These are phyloP conservation scores for Stenogyne calaminthoides DNA, from an alignment of 305 asterid species.

Conservation along the genomic window DNA sequence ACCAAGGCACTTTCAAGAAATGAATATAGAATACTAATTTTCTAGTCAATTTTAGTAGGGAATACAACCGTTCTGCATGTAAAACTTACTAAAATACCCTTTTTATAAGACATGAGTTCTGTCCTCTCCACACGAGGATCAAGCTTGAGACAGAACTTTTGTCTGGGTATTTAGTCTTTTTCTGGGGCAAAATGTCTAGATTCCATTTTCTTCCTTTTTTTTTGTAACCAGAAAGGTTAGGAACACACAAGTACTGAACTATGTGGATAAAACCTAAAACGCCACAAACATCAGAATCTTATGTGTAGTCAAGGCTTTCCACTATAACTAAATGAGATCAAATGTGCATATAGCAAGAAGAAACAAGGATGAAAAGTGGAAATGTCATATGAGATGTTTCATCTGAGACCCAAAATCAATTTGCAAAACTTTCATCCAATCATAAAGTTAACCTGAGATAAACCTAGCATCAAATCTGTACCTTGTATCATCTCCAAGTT, in stretches of 20 bases:
- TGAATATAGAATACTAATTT: neutral
- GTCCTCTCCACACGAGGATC: neutral
- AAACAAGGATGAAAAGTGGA: neutral
- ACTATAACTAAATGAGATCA: neutral
- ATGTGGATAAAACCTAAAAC: neutral
- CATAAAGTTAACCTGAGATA: neutral
- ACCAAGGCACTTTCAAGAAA: neutral
- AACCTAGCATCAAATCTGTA: constrained; percentile 23
- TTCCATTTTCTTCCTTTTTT: neutral
- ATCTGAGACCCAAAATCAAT: neutral
- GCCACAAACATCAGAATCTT: neutral
- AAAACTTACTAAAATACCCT: neutral
- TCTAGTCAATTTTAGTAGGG: neutral
- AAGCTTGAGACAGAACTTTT: neutral
- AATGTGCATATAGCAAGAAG: neutral
- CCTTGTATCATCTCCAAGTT: constrained; percentile 66
- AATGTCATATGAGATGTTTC: neutral
- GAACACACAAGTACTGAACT: neutral
- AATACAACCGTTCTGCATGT: neutral
- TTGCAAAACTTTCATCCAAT: neutral
- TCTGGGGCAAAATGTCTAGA: neutral
- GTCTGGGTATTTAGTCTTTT: neutral
- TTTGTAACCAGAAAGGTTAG: neutral
- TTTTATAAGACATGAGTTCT: neutral
- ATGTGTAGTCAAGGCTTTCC: neutral